Conservation (phyloP, 495 filamentous ascomycete species). For the Xylaria curta region DNA sequence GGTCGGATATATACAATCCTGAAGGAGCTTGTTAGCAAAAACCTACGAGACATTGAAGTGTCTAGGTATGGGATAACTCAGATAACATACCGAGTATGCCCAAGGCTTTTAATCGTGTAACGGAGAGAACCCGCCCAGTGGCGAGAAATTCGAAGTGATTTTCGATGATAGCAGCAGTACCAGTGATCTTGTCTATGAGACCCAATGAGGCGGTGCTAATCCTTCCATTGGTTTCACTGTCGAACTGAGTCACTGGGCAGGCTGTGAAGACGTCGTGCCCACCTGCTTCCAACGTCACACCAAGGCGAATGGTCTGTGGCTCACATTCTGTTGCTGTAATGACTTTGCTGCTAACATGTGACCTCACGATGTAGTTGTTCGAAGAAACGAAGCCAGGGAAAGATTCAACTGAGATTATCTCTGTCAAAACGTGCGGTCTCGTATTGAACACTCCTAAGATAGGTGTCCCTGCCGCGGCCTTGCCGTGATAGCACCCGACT, state of each 20-base stretch:
- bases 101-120: conserved; percentile 77
- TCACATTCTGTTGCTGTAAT: conserved; percentile 54
- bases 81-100: conserved; percentile 68
- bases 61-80: neutral
- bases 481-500: conserved; percentile 72
- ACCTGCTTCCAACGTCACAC: conserved; percentile 62
- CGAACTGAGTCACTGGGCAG: conserved; percentile 66
- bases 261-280: conserved; percentile 86
- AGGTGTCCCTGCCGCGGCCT: conserved; percentile 69
- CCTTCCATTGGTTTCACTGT: conserved; percentile 45
- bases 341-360: conserved; percentile 71
- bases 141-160: conserved; percentile 62
- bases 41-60: neutral
- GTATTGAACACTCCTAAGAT: conserved; percentile 89
- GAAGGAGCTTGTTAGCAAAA: conserved; percentile 9
- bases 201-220: conserved; percentile 73
- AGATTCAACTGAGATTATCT: conserved; percentile 69
- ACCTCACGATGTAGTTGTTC: conserved; percentile 70
- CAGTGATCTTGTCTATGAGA: conserved; percentile 87
- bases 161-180: conserved; percentile 73
- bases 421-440: conserved; percentile 59
- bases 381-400: conserved; percentile 71
- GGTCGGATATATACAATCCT: conserved; percentile 75
- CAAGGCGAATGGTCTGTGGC: conserved; percentile 54
- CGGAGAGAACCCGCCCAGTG: conserved; percentile 66